Conservation (phyloP, 306 rosid genomes). For the Begonia peltatifolia region DNA sequence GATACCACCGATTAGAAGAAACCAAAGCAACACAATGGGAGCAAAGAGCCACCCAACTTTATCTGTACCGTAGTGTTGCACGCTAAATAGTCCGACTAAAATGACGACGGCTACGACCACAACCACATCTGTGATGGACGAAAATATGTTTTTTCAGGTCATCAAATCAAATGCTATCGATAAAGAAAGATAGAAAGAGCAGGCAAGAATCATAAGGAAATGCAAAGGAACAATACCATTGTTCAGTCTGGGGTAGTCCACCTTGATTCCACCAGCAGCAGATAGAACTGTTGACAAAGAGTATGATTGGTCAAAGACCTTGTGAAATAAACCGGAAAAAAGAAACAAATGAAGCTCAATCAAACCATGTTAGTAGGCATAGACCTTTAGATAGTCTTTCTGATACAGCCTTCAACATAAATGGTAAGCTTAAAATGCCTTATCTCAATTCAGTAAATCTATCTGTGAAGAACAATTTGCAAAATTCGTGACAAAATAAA, state of each 20-base stretch:
- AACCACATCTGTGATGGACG: slow-evolving; percentile 45
- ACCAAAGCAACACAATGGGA: slow-evolving; percentile 91
- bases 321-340: too few species aligned
- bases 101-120: slow-evolving; percentile 76
- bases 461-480: too few species aligned
- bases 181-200: neutral
- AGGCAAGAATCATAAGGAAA: slow-evolving; percentile 5
- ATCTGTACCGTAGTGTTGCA: slow-evolving; percentile 94
- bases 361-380: too few species aligned
- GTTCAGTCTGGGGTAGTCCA: slow-evolving; percentile 41
- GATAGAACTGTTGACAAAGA: slow-evolving; percentile 49
- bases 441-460: too few species aligned
- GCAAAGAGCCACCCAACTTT: slow-evolving; percentile 99
- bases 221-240: slow-evolving; percentile 34
- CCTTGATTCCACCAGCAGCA: slow-evolving; percentile 96
- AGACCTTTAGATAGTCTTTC: too few species aligned
- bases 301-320: too few species aligned
- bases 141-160: slow-evolving; percentile 8
- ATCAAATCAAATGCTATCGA: slow-evolving; percentile 5
- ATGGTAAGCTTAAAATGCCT: too few species aligned
- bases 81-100: slow-evolving; percentile 74
- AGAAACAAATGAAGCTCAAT: too few species aligned
- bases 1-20: slow-evolving; percentile 83
- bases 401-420: too few species aligned
- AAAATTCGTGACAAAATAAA: too few species aligned